These are phyloP conservation scores for Lasiosphaeria hispida DNA, from an alignment of 495 filamentous ascomycete genomes.

Conservation along the genomic window DNA sequence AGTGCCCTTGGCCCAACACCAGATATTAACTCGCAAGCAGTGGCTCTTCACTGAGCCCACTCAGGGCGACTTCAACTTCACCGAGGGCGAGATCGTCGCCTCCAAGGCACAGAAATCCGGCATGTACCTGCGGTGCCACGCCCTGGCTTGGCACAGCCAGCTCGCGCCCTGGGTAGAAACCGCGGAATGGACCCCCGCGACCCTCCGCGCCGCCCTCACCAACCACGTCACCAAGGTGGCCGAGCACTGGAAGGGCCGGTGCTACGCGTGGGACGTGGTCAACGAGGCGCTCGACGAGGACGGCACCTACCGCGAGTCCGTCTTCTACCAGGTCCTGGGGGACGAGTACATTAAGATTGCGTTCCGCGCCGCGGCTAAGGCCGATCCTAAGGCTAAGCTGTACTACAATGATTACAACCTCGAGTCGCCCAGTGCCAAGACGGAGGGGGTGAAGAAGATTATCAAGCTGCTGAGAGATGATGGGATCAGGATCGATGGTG, in stretches of 20 bases:
- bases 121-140: constrained; percentile 53
- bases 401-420: constrained; percentile 71
- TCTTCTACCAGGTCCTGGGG: constrained; percentile 56
- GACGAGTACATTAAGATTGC: constrained; percentile 56
- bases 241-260: constrained; percentile 50
- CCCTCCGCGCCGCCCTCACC: constrained; percentile 45
- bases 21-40: not conserved
- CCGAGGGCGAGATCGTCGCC: constrained; percentile 46
- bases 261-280: constrained; percentile 58
- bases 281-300: constrained; percentile 66
- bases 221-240: constrained; percentile 53
- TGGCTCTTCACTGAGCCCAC: constrained; percentile 51
- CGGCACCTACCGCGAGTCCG: constrained; percentile 50
- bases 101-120: constrained; percentile 45
- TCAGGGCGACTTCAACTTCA: constrained; percentile 46
- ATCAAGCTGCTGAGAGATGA: constrained; percentile 51
- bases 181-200: constrained; percentile 48
- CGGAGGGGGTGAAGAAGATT: constrained; percentile 45
- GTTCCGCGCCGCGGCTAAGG: constrained; percentile 47
- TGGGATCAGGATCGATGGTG: constrained; percentile 58
- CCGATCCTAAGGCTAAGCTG: constrained; percentile 57
- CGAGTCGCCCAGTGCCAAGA: constrained; percentile 41
- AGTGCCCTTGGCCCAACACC: no score
- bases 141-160: constrained; percentile 57
- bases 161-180: constrained; percentile 49